A percentile compares a stretch with the other conserved stretches of the same genome.
Evolutionary conservation across 1,284 basidiomycete genomes (phyloP).

Genomic region (Trametes hirsuta): DNA sequence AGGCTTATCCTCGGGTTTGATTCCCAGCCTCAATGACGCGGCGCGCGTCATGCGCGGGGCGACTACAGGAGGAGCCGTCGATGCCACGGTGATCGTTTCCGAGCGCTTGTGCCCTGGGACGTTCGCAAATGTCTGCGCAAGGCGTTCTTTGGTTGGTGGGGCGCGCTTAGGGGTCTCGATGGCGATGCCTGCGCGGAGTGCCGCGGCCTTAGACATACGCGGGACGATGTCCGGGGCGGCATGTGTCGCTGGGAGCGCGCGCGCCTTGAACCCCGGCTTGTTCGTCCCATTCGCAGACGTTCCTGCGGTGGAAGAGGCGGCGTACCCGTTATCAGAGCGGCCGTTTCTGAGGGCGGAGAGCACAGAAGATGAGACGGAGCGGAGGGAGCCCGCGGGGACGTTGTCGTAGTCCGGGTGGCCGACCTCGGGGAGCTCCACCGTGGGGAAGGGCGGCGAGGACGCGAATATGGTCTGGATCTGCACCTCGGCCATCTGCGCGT

Average conservation of each 20-base stretch:
- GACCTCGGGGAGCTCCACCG: conserved; percentile 60
- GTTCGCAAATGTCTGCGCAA: conserved; percentile 66
- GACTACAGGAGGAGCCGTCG: conserved; percentile 71
- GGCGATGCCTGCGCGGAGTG: conserved; percentile 64
- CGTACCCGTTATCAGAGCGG: conserved; percentile 39
- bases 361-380: conserved; percentile 50
- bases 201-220: conserved; percentile 76
- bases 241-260: conserved; percentile 66
- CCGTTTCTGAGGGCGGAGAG: conserved; percentile 48
- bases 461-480: conserved; percentile 77
- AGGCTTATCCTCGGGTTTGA: conserved; percentile 28
- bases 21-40: conserved; percentile 65
- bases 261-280: conserved; percentile 67
- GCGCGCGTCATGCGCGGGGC: conserved; percentile 76
- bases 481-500: conserved; percentile 65
- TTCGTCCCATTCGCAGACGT: conserved; percentile 43
- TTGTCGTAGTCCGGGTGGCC: conserved; percentile 27
- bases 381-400: conserved; percentile 44
- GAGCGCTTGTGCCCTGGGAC: conserved; percentile 79
- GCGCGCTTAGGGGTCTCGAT: conserved; percentile 44
- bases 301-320: conserved; percentile 46
- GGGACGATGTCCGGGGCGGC: conserved; percentile 71
- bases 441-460: conserved; percentile 76
- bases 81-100: conserved; percentile 68
- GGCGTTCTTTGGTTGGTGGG: conserved; percentile 60